Evolutionary conservation across 176 grass and related monocot species (phyloP), one percentile per base, ranked within the genome.

Genomic region (Musa acuminata): DNA sequence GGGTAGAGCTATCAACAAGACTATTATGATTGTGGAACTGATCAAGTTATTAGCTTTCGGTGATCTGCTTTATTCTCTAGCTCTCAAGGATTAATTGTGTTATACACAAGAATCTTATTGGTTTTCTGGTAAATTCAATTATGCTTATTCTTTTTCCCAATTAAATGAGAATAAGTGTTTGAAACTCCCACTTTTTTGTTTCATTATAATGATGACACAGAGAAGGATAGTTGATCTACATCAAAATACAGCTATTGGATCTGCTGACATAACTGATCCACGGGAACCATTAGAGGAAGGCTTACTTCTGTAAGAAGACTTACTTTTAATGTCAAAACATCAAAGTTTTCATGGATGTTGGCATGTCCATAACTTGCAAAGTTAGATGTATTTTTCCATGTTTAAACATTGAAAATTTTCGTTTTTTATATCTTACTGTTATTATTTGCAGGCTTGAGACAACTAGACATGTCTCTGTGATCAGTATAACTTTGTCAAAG

Each of bases 1-100:
- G 90, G 95, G 95, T 64, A 99, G 90, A 78, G 95, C 95, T 53
- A 99, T 99, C 81, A 99, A 94, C 82, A 99, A 99, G 80, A 99
- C 95, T 55, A 88, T 98, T 43, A 91, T 98, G 95, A 91, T 98
- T 74, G 95, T 82, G 1, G 95, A 98, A 87, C 75, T 98, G 25
- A 93, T 98, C 59, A 98, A 98, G 95, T 88, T 98, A 91, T 77
- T 51, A 49, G 69, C 1, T 65, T 9, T 50, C 29, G 29, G 29
- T 35, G 29, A 59, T 64, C 67, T 3, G 7, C 53, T 16, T 5
- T 22, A 10, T 52, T n/a, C 1, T 67, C 29, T 35, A 7, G 20
- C 76, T 76, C 55, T 75, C 14, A 43, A 75, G 11, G 29, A 49
- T 17, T 69, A 69, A 49, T 48, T 10, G 43, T 17, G 1, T 69